These are phyloP conservation scores for Vigna unguiculata DNA, from an alignment of 306 rosid species.

Conservation along the genomic window DNA sequence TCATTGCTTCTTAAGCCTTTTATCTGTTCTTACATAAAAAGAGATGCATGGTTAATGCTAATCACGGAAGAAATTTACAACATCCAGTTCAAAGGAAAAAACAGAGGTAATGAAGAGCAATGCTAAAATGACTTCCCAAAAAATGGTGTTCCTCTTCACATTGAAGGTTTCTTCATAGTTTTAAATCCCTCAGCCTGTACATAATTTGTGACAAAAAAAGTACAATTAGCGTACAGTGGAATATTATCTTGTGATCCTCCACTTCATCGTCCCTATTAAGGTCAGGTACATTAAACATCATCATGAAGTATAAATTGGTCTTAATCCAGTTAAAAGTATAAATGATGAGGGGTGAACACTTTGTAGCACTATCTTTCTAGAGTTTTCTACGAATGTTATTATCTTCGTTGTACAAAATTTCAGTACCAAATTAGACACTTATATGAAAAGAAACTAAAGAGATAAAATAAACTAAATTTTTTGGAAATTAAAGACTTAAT, in stretches of 20 bases:
- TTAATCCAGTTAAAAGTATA: background rate
- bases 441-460: background rate
- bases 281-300: background rate
- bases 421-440: background rate
- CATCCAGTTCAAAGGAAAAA: conserved; percentile 2
- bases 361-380: background rate
- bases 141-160: conserved; percentile 30
- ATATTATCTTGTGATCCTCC: background rate
- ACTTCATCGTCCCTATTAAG: background rate
- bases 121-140: conserved; percentile 36
- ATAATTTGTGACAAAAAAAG: conserved; percentile 18
- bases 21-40: conserved; percentile 26
- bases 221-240: conserved; percentile 17
- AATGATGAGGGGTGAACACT: background rate
- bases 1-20: conserved; percentile 12
- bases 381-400: background rate
- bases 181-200: conserved; percentile 57
- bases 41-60: conserved; percentile 29
- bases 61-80: conserved; percentile 22
- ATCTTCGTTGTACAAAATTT: background rate
- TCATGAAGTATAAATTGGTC: background rate
- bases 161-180: conserved; percentile 47
- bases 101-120: conserved; percentile 16
- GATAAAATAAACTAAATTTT: no score
- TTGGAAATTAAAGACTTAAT: background rate